These are phyloP conservation scores for Ceratonia siliqua DNA, from an alignment of 306 rosid species.

Conservation along the genomic window DNA sequence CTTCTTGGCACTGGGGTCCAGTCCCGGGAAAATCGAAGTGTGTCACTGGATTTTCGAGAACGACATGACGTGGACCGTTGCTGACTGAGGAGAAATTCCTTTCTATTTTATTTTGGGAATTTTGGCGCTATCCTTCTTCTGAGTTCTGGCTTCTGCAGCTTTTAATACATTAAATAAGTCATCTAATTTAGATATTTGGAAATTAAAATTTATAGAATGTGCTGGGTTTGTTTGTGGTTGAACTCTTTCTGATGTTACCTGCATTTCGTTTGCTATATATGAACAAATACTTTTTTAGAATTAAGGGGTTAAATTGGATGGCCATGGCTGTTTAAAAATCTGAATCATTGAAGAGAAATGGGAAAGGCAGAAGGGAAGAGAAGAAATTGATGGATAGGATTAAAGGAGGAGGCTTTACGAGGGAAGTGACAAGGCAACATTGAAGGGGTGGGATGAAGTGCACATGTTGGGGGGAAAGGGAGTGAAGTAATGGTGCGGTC, in stretches of 20 bases:
- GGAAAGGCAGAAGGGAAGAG: neutral
- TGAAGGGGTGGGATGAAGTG: neutral
- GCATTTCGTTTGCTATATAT: too few relatives aligned
- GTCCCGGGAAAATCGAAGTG: constrained; percentile 59
- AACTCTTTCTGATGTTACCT: too few relatives aligned
- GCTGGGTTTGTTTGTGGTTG: too few relatives aligned
- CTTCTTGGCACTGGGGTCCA: constrained; percentile 58
- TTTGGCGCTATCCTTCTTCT: neutral
- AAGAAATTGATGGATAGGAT: neutral
- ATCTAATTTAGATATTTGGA: neutral
- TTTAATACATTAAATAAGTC: neutral
- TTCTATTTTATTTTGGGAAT: neutral
- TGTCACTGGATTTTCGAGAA: constrained; percentile 77
- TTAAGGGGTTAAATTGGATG: too few relatives aligned
- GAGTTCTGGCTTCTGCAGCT: neutral
- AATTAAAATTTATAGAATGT: neutral
- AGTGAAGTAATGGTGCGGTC: constrained; percentile 36
- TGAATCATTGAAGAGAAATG: too few relatives aligned
- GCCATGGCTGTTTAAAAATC: too few relatives aligned
- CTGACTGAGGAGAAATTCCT: constrained; percentile 18
- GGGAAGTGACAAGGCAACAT: neutral
- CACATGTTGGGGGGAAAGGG: neutral
- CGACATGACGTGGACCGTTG: constrained; percentile 75
- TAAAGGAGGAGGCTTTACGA: neutral
- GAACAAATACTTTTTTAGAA: too few relatives aligned